Evolutionary conservation across 495 filamentous ascomycete species (phyloP).

Genomic region (Durotheca rogersii): DNA sequence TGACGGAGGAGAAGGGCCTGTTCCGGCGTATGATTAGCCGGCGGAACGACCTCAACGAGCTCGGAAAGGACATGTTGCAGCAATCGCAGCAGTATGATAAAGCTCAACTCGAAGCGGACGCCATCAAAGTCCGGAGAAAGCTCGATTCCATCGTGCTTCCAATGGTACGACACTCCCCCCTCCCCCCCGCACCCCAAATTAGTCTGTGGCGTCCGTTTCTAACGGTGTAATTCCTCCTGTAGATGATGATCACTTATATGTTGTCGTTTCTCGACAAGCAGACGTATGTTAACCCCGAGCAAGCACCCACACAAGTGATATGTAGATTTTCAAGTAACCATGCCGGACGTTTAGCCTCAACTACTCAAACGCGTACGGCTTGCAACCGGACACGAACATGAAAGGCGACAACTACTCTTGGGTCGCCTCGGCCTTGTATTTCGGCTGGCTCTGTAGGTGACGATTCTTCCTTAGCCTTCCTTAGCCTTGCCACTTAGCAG

Average conservation of each 20-base stretch:
- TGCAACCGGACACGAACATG: slow-evolving; percentile 37
- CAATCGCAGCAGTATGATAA: slow-evolving; percentile 36
- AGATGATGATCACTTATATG: slow-evolving; percentile 40
- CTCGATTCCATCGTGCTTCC: slow-evolving; percentile 35
- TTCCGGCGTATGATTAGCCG: slow-evolving; percentile 17
- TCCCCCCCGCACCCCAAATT: too few species aligned
- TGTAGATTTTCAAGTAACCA: too few species aligned
- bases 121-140: slow-evolving; percentile 32
- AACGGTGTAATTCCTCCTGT: slow-evolving; percentile 2
- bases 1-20: slow-evolving; percentile 22
- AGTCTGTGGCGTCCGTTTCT: slow-evolving; percentile 5
- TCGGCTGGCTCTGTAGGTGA: slow-evolving; percentile 36
- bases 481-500: neutral
- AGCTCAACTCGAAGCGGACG: slow-evolving; percentile 34
- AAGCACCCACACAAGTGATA: too few species aligned
- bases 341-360: slow-evolving; percentile 18
- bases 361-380: slow-evolving; percentile 35
- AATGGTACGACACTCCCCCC: too few species aligned
- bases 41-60: slow-evolving; percentile 26
- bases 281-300: too few species aligned
- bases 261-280: slow-evolving; percentile 38
- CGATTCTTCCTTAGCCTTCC: neutral
- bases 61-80: slow-evolving; percentile 31
- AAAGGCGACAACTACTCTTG: slow-evolving; percentile 38
- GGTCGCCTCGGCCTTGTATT: slow-evolving; percentile 37